Base-by-base conservation (phyloP, 2,329 filamentous ascomycete genomes). In the Simplicillium aogashimaense region DNA sequence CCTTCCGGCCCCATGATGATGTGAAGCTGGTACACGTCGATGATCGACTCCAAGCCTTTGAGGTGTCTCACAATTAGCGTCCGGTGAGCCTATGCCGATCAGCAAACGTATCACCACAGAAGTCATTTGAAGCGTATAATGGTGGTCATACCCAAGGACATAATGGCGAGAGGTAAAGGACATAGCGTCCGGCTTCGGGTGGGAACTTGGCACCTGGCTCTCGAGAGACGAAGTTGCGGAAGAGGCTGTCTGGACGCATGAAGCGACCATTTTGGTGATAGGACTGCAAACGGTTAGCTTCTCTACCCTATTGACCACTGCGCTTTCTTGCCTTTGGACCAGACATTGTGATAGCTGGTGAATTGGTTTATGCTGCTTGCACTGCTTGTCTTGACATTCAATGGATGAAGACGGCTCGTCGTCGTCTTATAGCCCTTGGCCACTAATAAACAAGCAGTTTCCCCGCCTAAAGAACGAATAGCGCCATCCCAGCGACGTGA, bases 41-140 rank as follows among this genome's bases (percentile, higher is more conserved):
- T 73, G 45, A 84, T 67, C 38, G 81, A 72, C 43, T 88, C 81
- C 0, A 89, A 69, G 0, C 81, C 81, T 58, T 89, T 89, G 41
- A 89, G 66, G 40, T 77, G 72, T 36, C 83, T 74, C 2, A 82
- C 78, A 45, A 89, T 86, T 45, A 87, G 64, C 1, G 81, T 81
- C 37, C 84, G 73, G 54, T 88, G 84, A 11, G 83, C 83, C 80
- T 62, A 16, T 12, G 7, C 11, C 3, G 29, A n/a, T 47, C 7
- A 32, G 42, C 7, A 13, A 10, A 8, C 1, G 5, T 14, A 4
- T 2, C 18, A n/a, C n/a, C n/a, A n/a, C 11, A 5, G n/a, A 0
- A 16, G 3, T 20, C 14, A 4, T 10, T 13, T 7, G 3, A 29
- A 9, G 9, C 29, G 29, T n/a, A 9, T 9, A 9, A 30, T 30